Base-by-base conservation (phyloP, 2,329 filamentous ascomycete species). In the Annulohypoxylon truncatum region DNA sequence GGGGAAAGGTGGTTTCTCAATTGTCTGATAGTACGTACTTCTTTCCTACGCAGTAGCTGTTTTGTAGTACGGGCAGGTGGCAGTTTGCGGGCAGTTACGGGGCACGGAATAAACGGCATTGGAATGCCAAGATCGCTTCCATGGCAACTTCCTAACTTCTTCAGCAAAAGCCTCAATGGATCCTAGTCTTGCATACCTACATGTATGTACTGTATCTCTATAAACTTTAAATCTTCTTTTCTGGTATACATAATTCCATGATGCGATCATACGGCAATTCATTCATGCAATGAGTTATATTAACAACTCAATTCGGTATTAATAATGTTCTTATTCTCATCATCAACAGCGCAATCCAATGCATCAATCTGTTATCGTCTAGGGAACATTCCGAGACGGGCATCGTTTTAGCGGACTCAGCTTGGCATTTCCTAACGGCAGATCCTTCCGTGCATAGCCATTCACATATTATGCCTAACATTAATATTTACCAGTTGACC, bases 331-430 rank as follows among this genome's bases (percentile, higher is more conserved):
- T 22, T 20, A 15, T 18, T 22, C n/a, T 42, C 13, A 42, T 35
- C 22, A 40, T 61, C 31, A 26, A 54, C 9, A 38, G 18, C 38
- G 12, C 4, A 46, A 28, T 33, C 24, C 51, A 40, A 46, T 26
- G 15, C 20, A 42, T 31, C 13, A 15, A 10, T 24, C 22, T 15
- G 20, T 50, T 51, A 15, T 52, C 52, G 38, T 42, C 35, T 58
- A 57, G 33, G 57, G 40, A 62, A 56, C 24, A 62, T 71, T 70
- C 64, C 71, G 72, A 73, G 72, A 74, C 72, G 51, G 59, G 61
- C 54, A 59, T 67, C 52, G 72, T 72, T 74, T 74, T 70, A 67
- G 57, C 42, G 56, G 33, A 42, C 47, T 44, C 3, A 35, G 35
- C 61, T 67, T 61, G 58, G 60, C 58, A 61, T 56, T n/a, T 42